Conservation (phyloP, 805 yeast genomes). For the Spathaspora sp. region DNA sequence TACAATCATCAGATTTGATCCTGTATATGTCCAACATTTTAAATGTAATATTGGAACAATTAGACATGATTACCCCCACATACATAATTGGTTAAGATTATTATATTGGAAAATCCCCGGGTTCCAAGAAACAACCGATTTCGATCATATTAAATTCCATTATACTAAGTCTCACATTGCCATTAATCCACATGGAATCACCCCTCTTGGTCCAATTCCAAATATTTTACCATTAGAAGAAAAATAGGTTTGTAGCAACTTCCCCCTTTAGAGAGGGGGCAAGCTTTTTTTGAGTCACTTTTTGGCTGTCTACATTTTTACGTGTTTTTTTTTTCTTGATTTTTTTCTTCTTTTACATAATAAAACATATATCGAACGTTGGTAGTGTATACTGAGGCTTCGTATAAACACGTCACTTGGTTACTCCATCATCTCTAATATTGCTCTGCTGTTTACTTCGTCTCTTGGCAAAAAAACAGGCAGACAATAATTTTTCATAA, state of each 20-base stretch:
- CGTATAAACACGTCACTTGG: no score
- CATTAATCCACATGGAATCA: constrained; percentile 78
- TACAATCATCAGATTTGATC: constrained; percentile 87
- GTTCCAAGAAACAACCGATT: constrained; percentile 75
- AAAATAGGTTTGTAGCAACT: neutral
- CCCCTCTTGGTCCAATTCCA: constrained; percentile 88
- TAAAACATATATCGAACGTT: no score
- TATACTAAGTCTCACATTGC: constrained; percentile 81
- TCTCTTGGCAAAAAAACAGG: no score
- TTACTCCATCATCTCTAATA: no score
- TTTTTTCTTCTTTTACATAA: neutral
- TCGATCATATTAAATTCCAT: constrained; percentile 87
- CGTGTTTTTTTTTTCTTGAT: neutral
- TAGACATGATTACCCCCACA: constrained; percentile 71
- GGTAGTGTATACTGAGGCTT: no score
- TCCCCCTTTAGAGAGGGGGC: no score
- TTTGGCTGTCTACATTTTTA: neutral
- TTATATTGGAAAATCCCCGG: constrained; percentile 78
- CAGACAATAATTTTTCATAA: no score
- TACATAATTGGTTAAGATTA: constrained; percentile 77
- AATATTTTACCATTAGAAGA: constrained; percentile 43
- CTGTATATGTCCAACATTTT: constrained; percentile 93
- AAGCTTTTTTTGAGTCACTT: no score
- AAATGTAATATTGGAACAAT: constrained; percentile 85
- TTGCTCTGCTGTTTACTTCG: no score